These are phyloP conservation scores for Sporodiniella umbellata DNA, from an alignment of 371 early-diverging fungal species.

Conservation along the genomic window DNA sequence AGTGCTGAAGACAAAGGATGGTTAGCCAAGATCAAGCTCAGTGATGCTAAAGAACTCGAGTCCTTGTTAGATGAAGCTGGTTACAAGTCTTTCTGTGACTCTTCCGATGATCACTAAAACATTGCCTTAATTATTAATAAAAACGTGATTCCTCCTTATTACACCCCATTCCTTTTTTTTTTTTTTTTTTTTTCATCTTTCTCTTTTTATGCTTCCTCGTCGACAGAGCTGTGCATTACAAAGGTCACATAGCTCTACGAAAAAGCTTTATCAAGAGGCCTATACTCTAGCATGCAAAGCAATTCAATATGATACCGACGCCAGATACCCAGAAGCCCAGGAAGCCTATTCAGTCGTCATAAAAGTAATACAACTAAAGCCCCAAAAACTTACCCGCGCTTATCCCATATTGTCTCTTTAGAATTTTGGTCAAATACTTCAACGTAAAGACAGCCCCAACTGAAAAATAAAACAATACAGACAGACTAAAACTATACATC, in stretches of 20 bases:
- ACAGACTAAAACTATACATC: background rate
- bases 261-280: constrained; percentile 42
- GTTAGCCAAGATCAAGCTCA: constrained; percentile 89
- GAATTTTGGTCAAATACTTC: constrained; percentile 17
- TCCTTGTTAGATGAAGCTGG: constrained; percentile 68
- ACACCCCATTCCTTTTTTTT: background rate
- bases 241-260: constrained; percentile 10
- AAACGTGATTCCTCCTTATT: background rate
- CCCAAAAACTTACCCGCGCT: background rate
- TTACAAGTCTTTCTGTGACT: constrained; percentile 59
- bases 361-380: constrained; percentile 32
- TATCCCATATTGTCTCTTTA: background rate
- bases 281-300: constrained; percentile 47
- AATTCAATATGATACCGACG: constrained; percentile 45
- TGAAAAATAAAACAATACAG: background rate
- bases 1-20: constrained; percentile 80
- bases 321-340: constrained; percentile 43
- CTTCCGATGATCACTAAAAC: constrained; percentile 21
- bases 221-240: constrained; percentile 1
- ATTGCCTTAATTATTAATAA: background rate
- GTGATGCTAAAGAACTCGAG: constrained; percentile 64
- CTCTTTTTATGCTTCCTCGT: constrained; percentile 10
- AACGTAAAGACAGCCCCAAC: background rate
- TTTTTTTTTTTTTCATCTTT: constrained; percentile 8
- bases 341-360: constrained; percentile 46